Conservation (phyloP, 2,329 filamentous ascomycete species). For the Phialophora tarda region DNA sequence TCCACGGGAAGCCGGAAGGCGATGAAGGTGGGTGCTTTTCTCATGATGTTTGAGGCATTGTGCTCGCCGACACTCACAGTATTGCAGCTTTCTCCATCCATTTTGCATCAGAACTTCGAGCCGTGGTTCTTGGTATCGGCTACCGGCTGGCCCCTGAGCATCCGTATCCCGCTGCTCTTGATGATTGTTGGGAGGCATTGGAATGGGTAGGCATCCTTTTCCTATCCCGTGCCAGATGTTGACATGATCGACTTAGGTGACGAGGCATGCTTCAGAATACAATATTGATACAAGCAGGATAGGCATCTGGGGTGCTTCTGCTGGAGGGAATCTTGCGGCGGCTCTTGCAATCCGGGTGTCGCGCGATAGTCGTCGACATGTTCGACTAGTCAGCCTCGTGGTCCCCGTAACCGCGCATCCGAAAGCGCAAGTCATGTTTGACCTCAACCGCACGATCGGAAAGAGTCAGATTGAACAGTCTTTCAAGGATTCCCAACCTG, state of each 20-base stretch:
- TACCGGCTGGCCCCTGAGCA: slow-evolving; percentile 67
- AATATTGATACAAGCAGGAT: slow-evolving; percentile 63
- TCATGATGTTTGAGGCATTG: not conserved
- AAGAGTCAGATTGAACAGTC: slow-evolving; percentile 12
- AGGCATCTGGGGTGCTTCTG: slow-evolving; percentile 65
- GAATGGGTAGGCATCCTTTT: slow-evolving; percentile 46
- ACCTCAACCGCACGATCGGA: not conserved
- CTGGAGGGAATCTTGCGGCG: slow-evolving; percentile 64
- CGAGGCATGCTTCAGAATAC: slow-evolving; percentile 61
- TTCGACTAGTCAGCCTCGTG: slow-evolving; percentile 50
- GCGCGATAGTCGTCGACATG: slow-evolving; percentile 31
- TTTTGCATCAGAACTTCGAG: slow-evolving; percentile 43
- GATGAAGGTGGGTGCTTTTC: slow-evolving; percentile 16
- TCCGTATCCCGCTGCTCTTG: slow-evolving; percentile 67
- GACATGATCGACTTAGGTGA: slow-evolving; percentile 46
- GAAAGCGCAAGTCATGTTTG: slow-evolving; percentile 17
- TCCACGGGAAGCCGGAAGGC: slow-evolving; percentile 20
- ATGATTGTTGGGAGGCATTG: slow-evolving; percentile 64
- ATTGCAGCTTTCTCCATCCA: slow-evolving; percentile 10
- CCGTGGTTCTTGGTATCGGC: slow-evolving; percentile 65
- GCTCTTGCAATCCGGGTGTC: slow-evolving; percentile 58
- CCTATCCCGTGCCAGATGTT: not conserved
- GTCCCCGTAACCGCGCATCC: slow-evolving; percentile 59
- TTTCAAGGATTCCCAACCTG: slow-evolving; percentile 8
- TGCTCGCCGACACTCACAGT: not conserved